Evolutionary conservation across 495 filamentous ascomycete genomes (phyloP).

Genomic region (Choiromyces venosus): DNA sequence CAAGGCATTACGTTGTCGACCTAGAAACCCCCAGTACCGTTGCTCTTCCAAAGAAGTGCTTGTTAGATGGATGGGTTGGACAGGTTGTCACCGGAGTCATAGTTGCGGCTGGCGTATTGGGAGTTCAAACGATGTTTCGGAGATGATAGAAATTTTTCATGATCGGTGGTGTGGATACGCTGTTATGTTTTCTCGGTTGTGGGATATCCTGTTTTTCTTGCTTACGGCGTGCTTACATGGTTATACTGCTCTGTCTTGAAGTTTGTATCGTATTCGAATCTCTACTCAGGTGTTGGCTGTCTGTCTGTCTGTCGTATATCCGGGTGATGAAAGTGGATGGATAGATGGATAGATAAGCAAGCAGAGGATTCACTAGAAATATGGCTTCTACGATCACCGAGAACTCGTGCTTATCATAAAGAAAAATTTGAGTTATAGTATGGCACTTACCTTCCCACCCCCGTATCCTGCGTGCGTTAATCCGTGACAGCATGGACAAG

Average conservation of each 20-base stretch:
- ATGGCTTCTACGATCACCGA: too few species aligned
- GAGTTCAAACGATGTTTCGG: not conserved
- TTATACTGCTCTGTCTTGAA: not conserved
- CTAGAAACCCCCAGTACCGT: not conserved
- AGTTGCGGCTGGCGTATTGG: conserved; percentile 5
- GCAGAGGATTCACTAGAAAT: too few species aligned
- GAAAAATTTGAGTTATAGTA: too few species aligned
- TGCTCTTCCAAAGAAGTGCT: not conserved
- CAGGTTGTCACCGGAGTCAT: conserved; percentile 5
- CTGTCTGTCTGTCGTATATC: too few species aligned
- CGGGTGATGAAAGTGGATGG: too few species aligned
- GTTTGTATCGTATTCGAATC: too few species aligned
- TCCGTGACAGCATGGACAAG: too few species aligned
- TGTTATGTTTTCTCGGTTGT: not conserved
- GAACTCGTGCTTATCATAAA: too few species aligned
- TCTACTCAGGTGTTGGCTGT: not conserved
- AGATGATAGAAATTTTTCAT: not conserved
- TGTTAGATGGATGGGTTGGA: not conserved
- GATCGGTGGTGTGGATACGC: not conserved
- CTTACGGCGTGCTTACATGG: not conserved
- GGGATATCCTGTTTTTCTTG: not conserved
- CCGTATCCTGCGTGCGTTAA: too few species aligned
- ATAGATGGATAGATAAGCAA: too few species aligned
- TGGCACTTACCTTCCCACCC: too few species aligned
- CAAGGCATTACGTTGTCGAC: conserved; percentile 30